Evolutionary conservation across 495 filamentous ascomycete genomes (phyloP).

Genomic region (Trichoderma erinaceum): DNA sequence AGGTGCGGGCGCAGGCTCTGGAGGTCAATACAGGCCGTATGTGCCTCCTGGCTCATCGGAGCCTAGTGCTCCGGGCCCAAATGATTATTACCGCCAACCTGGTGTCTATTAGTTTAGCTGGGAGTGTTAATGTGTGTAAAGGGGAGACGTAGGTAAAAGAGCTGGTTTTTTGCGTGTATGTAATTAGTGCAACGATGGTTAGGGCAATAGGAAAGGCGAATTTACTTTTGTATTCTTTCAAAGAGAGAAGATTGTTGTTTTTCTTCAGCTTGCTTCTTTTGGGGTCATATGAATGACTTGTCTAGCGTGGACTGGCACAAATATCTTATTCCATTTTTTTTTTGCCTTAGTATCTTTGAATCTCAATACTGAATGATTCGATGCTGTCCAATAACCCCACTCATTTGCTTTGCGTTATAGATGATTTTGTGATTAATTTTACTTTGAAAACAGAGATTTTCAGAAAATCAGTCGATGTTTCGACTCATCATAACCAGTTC

Average conservation of each 20-base stretch:
- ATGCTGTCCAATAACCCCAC: neutral
- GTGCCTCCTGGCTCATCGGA: constrained; percentile 23
- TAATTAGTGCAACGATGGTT: neutral
- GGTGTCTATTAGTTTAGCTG: neutral
- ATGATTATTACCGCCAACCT: constrained; percentile 14
- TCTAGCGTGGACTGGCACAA: constrained; percentile 1
- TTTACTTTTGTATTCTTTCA: neutral
- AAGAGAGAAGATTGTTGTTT: neutral
- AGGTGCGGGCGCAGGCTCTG: constrained; percentile 14
- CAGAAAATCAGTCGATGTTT: too few species aligned
- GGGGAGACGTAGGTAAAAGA: neutral
- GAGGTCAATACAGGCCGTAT: constrained; percentile 40
- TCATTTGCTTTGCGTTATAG: neutral
- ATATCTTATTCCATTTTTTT: neutral
- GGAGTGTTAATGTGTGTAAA: neutral
- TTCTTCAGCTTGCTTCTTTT: neutral
- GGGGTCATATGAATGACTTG: neutral
- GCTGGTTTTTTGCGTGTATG: neutral
- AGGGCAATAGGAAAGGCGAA: neutral
- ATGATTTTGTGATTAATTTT: neutral
- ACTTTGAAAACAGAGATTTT: too few species aligned
- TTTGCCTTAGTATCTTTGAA: too few species aligned
- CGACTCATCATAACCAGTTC: too few species aligned
- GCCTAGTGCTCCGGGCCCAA: constrained; percentile 14
- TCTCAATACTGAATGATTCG: neutral